Evolutionary conservation across 1,139 yeast genomes (phyloP).

Genomic region (Hyphopichia fennica): DNA sequence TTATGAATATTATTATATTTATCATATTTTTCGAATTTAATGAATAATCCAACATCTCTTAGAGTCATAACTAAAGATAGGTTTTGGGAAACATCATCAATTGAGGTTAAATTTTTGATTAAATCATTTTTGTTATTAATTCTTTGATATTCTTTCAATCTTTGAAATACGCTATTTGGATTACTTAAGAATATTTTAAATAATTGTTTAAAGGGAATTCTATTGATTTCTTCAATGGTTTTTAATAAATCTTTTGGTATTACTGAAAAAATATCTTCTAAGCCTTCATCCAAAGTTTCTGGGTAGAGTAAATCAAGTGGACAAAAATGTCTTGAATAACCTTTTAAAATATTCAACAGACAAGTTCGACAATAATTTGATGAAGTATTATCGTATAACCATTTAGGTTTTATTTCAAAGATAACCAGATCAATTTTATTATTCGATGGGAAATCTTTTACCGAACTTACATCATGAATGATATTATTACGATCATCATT

Average conservation of each 20-base stretch:
- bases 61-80: slow-evolving; percentile 53
- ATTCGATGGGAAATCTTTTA: not conserved
- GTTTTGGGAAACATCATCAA: slow-evolving; percentile 44
- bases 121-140: slow-evolving; percentile 35
- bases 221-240: slow-evolving; percentile 17
- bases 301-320: slow-evolving; percentile 41
- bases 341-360: slow-evolving; percentile 38
- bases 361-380: slow-evolving; percentile 48
- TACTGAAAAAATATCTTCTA: slow-evolving; percentile 32
- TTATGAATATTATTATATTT: no score
- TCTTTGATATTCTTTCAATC: slow-evolving; percentile 36
- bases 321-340: slow-evolving; percentile 41
- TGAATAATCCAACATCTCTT: slow-evolving; percentile 54
- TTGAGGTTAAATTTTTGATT: slow-evolving; percentile 33
- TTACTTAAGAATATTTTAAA: slow-evolving; percentile 27
- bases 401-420: slow-evolving; percentile 48
- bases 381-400: slow-evolving; percentile 43
- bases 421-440: slow-evolving; percentile 28
- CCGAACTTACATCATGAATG: not conserved
- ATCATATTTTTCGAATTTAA: slow-evolving; percentile 40
- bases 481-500: slow-evolving; percentile 1
- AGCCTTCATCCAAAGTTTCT: slow-evolving; percentile 32
- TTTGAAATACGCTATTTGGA: slow-evolving; percentile 39
- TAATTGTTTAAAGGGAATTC: slow-evolving; percentile 31
- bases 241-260: slow-evolving; percentile 23